phyloP scores from a whole-genome alignment of 2,329 filamentous ascomycete species.

The Emericellopsis atlantica region DNA sequence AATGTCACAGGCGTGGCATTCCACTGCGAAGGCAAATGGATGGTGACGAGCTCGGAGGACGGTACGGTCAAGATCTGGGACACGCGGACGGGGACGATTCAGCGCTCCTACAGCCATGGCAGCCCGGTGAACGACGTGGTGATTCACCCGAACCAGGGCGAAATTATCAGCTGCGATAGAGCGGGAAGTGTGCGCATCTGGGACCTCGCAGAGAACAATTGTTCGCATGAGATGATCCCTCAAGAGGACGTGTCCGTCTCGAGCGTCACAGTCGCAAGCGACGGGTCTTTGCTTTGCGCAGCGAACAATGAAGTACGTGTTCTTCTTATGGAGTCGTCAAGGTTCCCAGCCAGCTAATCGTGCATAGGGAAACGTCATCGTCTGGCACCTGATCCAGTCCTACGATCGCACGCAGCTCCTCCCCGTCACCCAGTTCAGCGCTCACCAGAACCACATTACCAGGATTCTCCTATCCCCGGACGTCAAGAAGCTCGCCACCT shows the following conservation, averaged over 20 bases:
- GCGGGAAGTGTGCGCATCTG: slow-evolving; percentile 88
- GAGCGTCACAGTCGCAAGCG: slow-evolving; percentile 90
- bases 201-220: slow-evolving; percentile 95
- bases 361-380: slow-evolving; percentile 79
- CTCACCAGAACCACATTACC: slow-evolving; percentile 87
- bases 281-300: slow-evolving; percentile 84
- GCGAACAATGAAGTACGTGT: slow-evolving; percentile 71
- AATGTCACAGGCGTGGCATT: slow-evolving; percentile 97
- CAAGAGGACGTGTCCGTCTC: slow-evolving; percentile 91
- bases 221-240: slow-evolving; percentile 88
- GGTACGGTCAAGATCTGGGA: slow-evolving; percentile 97
- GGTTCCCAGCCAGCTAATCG: not conserved
- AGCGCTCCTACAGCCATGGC: slow-evolving; percentile 86
- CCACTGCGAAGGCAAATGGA: slow-evolving; percentile 98
- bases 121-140: slow-evolving; percentile 92
- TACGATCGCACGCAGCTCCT: slow-evolving; percentile 73
- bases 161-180: slow-evolving; percentile 92
- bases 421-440: slow-evolving; percentile 78
- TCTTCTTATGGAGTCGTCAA: slow-evolving; percentile 2
- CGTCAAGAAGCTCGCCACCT: slow-evolving; percentile 87
- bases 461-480: slow-evolving; percentile 85
- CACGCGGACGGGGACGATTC: slow-evolving; percentile 70
- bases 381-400: slow-evolving; percentile 85
- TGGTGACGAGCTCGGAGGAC: slow-evolving; percentile 96
- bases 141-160: slow-evolving; percentile 98